Evolutionary conservation across 2,329 filamentous ascomycete genomes (phyloP), one percentile per base, ranked within the genome.

Genomic region (Penicillium rolfsii): DNA sequence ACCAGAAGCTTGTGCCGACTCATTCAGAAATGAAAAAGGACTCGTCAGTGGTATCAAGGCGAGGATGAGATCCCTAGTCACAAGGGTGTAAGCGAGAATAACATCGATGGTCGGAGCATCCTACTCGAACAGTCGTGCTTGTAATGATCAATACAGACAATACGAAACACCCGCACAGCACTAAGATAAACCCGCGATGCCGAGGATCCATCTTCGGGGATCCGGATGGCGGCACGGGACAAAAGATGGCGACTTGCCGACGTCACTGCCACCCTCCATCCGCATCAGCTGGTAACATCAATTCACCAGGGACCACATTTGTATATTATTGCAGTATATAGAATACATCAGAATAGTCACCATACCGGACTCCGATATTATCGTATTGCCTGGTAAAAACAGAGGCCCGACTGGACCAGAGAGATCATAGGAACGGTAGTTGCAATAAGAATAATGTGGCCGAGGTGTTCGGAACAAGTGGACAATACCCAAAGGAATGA

Each of bases 181-280:
- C 46, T 35, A 50, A 50, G 46, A 50, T 50, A 55, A 48, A 24
- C 28, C 57, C 43, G 41, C 48, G 46, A 61, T 62, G 64, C 66
- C 66, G 64, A 67, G 64, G 64, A 48, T 48, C 49, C 57, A 48
- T 41, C 43, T 58, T 63, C 67, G 67, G 64, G 52, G 48, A 58
- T 61, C 59, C 64, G 63, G 66, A 64, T 68, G 65, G 57, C 64
- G 67, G 61, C 58, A 64, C 65, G 61, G 63, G 49, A 60, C 52
- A 60, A 62, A 57, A 55, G 55, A 70, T 67, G 66, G 62, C 64
- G 64, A 71, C 65, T 64, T 70, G 63, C 65, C 70, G 69, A 74
- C 73, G 73, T 75, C 73, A 74, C 69, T 68, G 61, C 64, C 65
- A 63, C 36, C 53, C 50, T 19, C 56, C 45, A n/a, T 43, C 43